Percentiles rank a stretch among this genome's conserved stretches.
Conservation (phyloP, 441 rosid species). For the Flueggea neowawraea region DNA sequence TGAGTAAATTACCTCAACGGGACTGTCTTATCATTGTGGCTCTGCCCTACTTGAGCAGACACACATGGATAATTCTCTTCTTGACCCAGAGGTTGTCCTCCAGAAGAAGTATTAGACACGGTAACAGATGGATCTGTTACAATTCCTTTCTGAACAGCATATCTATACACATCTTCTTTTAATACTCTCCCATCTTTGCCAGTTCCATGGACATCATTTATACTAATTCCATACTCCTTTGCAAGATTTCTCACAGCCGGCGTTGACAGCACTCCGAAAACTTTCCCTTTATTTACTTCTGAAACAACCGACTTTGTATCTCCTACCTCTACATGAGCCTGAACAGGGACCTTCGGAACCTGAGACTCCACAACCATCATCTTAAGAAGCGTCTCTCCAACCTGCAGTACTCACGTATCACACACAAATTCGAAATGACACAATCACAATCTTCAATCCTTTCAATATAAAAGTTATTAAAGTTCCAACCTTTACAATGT, state of each 20-base stretch:
- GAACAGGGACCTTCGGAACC: background rate
- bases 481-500: conserved; percentile 68
- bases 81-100: conserved; percentile 17
- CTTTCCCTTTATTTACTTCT: conserved; percentile 19
- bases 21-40: conserved; percentile 47
- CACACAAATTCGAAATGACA: background rate
- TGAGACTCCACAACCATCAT: conserved; percentile 46
- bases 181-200: conserved; percentile 73
- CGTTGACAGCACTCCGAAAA: conserved; percentile 52
- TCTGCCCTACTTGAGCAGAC: conserved; percentile 20
- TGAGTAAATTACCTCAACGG: conserved; percentile 54
- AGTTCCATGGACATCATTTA: conserved; percentile 57
- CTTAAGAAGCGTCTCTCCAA: conserved; percentile 83
- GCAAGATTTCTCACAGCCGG: conserved; percentile 82
- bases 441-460: too few relatives aligned
- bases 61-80: conserved; percentile 15
- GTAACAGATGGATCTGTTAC: conserved; percentile 27
- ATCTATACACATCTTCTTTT: conserved; percentile 72
- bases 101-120: conserved; percentile 13
- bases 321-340: conserved; percentile 9
- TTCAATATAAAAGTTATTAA: too few relatives aligned
- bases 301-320: conserved; percentile 13
- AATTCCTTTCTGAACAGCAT: conserved; percentile 43
- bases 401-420: conserved; percentile 35
- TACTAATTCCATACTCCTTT: conserved; percentile 55